A percentile compares a stretch with the other conserved stretches of the same genome.
Evolutionary conservation across 176 grass and related monocot species (phyloP).

Genomic region (Musa beccarii): DNA sequence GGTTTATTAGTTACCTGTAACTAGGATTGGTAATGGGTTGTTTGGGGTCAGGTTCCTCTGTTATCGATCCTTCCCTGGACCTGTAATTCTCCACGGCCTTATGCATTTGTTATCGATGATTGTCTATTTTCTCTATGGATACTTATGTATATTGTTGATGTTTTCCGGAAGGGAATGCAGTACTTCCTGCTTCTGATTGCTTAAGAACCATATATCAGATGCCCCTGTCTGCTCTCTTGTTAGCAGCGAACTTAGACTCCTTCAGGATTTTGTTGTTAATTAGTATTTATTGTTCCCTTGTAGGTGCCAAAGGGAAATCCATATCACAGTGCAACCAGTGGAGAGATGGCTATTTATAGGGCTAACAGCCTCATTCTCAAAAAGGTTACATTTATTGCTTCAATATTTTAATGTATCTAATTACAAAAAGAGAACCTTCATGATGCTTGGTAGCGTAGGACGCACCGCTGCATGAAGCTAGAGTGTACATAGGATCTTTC

Average conservation of each 20-base stretch:
- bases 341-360: conserved; percentile 93
- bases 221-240: too few relatives aligned
- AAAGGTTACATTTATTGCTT: conserved; percentile 38
- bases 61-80: too few relatives aligned
- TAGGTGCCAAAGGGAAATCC: conserved; percentile 95
- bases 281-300: not conserved
- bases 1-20: not conserved
- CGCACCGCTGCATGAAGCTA: not conserved
- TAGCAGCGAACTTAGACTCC: too few relatives aligned
- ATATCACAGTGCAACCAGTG: conserved; percentile 89
- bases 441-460: not conserved
- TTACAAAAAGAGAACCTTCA: not conserved
- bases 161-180: too few relatives aligned
- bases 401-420: not conserved
- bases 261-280: too few relatives aligned
- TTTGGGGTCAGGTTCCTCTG: not conserved
- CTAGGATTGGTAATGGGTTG: not conserved
- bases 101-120: too few relatives aligned
- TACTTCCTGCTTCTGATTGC: too few relatives aligned
- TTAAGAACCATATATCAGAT: too few relatives aligned
- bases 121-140: too few relatives aligned
- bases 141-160: too few relatives aligned
- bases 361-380: conserved; percentile 78
- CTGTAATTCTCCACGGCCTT: too few relatives aligned
- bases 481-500: not conserved